Conservation (phyloP, 768 basidiomycete genomes). For the Trametes meyenii region DNA sequence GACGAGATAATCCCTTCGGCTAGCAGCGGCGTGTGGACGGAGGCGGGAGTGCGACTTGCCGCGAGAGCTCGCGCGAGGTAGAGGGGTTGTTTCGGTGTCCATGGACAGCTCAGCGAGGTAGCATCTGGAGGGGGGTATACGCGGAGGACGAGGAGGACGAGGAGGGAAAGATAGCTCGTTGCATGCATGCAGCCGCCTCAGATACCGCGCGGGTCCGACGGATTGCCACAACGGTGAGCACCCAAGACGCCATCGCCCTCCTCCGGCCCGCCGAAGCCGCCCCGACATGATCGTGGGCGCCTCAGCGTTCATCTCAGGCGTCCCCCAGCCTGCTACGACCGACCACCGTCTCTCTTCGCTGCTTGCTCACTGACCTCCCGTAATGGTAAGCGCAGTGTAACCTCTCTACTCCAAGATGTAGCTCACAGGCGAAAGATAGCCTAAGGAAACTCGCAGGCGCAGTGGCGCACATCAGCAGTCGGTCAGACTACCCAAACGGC, state of each 20-base stretch:
- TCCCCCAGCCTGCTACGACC: background rate
- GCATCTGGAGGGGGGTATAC: background rate
- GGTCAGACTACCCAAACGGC: conserved; percentile 49
- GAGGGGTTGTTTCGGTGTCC: conserved; percentile 14
- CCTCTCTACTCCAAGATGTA: no score
- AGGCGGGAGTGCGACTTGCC: conserved; percentile 18
- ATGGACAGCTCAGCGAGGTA: background rate
- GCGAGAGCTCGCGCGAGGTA: conserved; percentile 10
- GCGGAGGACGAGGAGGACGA: background rate
- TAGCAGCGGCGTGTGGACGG: conserved; percentile 7
- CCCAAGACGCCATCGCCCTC: background rate
- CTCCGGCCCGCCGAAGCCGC: background rate
- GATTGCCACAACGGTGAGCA: background rate
- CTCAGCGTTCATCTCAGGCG: background rate
- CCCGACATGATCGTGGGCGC: background rate
- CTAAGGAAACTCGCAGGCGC: conserved; percentile 45
- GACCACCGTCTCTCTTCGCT: background rate
- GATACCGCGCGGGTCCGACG: background rate
- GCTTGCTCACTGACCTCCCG: background rate
- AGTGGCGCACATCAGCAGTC: conserved; percentile 53
- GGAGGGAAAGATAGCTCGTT: background rate
- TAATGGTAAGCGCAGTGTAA: conserved; percentile 7
- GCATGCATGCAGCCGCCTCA: background rate
- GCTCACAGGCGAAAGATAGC: conserved; percentile 27
- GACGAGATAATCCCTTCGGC: conserved; percentile 45